Percentiles rank a stretch among this genome's conserved stretches.
These are phyloP conservation scores for Vanderwaltozyma tropicalis DNA, from an alignment of 805 yeast genomes.

Conservation along the genomic window DNA sequence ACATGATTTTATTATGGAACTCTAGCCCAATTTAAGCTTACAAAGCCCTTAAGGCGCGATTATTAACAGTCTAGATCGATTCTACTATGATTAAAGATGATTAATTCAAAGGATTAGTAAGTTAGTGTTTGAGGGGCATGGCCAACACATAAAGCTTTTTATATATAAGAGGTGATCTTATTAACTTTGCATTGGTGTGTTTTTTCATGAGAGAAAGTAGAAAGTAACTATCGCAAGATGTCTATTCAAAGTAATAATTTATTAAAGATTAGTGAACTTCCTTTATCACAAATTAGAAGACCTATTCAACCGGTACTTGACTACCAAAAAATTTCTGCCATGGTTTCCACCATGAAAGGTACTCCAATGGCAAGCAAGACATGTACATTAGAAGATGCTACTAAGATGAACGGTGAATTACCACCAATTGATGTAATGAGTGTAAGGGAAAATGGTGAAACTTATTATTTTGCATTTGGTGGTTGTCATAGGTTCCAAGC, in stretches of 20 bases:
- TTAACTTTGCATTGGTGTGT: neutral
- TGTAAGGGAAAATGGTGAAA: conserved; percentile 52
- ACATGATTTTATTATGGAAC: too few relatives aligned
- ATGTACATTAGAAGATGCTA: conserved; percentile 35
- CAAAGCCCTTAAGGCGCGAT: too few relatives aligned
- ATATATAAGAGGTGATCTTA: too few relatives aligned
- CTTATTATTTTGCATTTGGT: conserved; percentile 72
- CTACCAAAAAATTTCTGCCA: conserved; percentile 59
- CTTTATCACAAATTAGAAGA: conserved; percentile 56
- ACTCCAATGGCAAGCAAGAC: conserved; percentile 55
- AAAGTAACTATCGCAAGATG: conserved; percentile 29
- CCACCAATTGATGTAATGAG: conserved; percentile 77
- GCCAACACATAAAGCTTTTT: too few relatives aligned
- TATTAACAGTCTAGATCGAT: too few relatives aligned
- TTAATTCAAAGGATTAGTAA: too few relatives aligned
- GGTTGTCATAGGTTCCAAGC: conserved; percentile 90
- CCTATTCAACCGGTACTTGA: conserved; percentile 85
- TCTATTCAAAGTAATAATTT: conserved; percentile 58
- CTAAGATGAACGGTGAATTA: conserved; percentile 41
- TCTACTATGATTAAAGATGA: too few relatives aligned
- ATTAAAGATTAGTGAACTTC: conserved; percentile 45
- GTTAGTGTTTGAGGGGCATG: too few relatives aligned
- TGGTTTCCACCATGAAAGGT: conserved; percentile 64
- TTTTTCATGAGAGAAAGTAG: neutral
- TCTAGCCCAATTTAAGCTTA: too few relatives aligned